Evolutionary conservation across 2,329 filamentous ascomycete species (phyloP), one percentile per base, ranked within the genome.

Genomic region (Ascochyta rabiei): DNA sequence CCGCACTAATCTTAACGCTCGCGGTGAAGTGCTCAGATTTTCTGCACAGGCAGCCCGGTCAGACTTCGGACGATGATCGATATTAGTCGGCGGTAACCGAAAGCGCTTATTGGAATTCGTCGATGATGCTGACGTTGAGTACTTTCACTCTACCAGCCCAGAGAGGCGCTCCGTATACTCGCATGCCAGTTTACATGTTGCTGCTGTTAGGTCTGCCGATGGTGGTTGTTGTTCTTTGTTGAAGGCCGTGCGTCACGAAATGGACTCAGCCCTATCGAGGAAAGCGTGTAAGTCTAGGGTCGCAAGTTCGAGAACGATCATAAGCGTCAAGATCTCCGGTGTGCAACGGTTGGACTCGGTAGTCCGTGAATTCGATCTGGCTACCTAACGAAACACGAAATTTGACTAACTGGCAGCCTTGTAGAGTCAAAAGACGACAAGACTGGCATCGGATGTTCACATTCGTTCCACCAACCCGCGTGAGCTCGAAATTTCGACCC

Each of bases 261-360:
- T 49, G 10, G 34, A 41, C 42, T 7, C 39, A 42, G 35, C 52
- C 52, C 18, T 46, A 43, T 49, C 41, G 31, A 48, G 45, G 18
- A 49, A 55, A 55, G 52, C 41, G 45, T 28, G 40, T 34, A 49
- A 35, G 40, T 49, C 52, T 42, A 49, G 52, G 45, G 31, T 30
- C n/a, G 35, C 35, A 35, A 21, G 41, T 28, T 41, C 41, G 45
- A 21, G 35, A 54, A 41, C 40, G 37, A 46, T 49, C 52, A 41
- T 55, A 49, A 55, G 49, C 52, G 41, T 49, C 24, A 38, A 54
- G 52, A 46, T 55, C 52, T 46, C 52, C 45, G 40, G 40, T 35
- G 40, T 41, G 35, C 28, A 45, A 55, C 46, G 41, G 41, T 39
- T 12, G 24, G 19, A 24, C 18, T n/a, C 24, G 34, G 18, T 13